A percentile compares a stretch with the other conserved stretches of the same genome.
phyloP scores from a whole-genome alignment of 1,284 basidiomycete genomes.

The Kwoniella shivajii region DNA sequence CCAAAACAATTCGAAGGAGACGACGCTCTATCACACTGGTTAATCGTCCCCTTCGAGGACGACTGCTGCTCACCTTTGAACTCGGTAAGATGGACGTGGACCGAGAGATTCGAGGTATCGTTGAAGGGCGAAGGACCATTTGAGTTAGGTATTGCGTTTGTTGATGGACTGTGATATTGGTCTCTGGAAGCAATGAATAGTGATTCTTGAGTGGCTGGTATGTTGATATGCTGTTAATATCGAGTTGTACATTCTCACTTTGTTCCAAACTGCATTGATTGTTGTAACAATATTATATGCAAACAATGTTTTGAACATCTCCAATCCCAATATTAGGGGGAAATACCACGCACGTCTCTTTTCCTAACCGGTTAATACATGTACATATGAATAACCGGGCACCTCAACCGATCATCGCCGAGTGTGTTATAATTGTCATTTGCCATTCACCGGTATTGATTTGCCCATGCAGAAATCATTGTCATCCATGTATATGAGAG shows the following conservation, averaged over 20 bases:
- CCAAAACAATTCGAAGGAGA: not conserved
- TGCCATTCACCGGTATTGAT: too few relatives aligned
- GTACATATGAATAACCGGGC: not conserved
- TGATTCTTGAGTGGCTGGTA: too few relatives aligned
- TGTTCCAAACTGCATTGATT: not conserved
- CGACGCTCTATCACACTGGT: not conserved
- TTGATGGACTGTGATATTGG: not conserved
- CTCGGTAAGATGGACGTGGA: not conserved
- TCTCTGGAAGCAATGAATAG: too few relatives aligned
- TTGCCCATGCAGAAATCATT: too few relatives aligned
- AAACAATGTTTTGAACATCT: not conserved
- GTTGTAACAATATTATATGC: not conserved
- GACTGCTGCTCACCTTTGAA: not conserved
- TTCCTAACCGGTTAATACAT: not conserved
- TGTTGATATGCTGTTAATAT: not conserved
- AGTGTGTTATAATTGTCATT: not conserved
- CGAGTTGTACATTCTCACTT: not conserved
- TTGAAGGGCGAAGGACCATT: slow-evolving; percentile 5
- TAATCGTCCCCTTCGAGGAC: not conserved
- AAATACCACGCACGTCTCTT: not conserved
- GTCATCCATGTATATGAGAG: too few relatives aligned
- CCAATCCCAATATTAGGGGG: not conserved
- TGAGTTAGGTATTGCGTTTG: not conserved
- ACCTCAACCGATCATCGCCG: slow-evolving; percentile 1
- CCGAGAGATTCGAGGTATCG: slow-evolving; percentile 9